phyloP scores from a whole-genome alignment of 768 basidiomycete species.

The Tubosaeta brunneosetosa region DNA sequence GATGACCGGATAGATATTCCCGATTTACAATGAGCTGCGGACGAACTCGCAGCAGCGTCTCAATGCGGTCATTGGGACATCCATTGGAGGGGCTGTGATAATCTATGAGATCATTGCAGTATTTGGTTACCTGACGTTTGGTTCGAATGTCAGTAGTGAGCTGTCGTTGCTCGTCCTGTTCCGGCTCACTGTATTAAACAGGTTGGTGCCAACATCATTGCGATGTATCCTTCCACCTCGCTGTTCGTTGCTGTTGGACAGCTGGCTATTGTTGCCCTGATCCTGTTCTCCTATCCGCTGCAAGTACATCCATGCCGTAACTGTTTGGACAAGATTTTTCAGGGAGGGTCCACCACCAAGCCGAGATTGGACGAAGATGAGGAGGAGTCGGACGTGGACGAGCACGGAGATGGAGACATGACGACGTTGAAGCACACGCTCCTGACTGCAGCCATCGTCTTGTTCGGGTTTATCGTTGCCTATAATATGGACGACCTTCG shows the following conservation, averaged over 20 bases:
- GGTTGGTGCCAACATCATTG: constrained; percentile 91
- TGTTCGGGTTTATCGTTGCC: constrained; percentile 63
- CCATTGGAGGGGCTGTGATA: constrained; percentile 79
- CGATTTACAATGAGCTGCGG: constrained; percentile 87
- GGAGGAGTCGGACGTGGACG: constrained; percentile 40
- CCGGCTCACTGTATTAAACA: constrained; percentile 24
- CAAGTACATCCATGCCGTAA: constrained; percentile 93
- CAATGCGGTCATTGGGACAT: constrained; percentile 81
- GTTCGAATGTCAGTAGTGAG: constrained; percentile 58
- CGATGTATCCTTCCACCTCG: constrained; percentile 89
- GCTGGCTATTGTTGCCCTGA: constrained; percentile 85
- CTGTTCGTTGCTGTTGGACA: constrained; percentile 91
- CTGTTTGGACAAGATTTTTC: constrained; percentile 88
- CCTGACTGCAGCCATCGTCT: constrained; percentile 64
- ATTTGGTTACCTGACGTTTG: constrained; percentile 92
- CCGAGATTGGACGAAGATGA: constrained; percentile 42
- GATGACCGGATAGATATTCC: constrained; percentile 63
- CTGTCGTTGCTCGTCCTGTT: neutral
- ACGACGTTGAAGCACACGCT: constrained; percentile 59
- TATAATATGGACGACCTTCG: constrained; percentile 76
- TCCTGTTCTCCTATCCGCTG: constrained; percentile 89
- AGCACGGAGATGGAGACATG: constrained; percentile 60
- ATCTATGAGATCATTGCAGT: constrained; percentile 87
- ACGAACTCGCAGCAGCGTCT: constrained; percentile 76
- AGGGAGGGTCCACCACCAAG: constrained; percentile 36